Evolutionary conservation across 768 basidiomycete genomes (phyloP).

Genomic region (Xerocomellus chrysenteron): DNA sequence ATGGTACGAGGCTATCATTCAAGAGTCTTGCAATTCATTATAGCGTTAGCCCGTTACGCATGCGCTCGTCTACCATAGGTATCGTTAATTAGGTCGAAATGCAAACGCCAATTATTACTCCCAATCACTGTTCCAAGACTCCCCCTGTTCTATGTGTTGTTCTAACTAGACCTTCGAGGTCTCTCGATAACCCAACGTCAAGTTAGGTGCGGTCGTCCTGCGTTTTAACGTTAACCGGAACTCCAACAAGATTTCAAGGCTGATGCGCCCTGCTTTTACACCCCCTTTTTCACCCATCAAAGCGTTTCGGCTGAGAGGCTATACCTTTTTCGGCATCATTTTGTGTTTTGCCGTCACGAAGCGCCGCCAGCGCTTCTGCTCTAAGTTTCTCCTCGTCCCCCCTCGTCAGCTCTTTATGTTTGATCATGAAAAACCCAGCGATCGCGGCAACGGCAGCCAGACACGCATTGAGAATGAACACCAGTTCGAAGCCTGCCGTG

Average conservation of each 20-base stretch:
- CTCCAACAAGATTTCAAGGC: not conserved
- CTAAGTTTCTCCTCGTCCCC: conserved; percentile 54
- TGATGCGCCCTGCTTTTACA: no score
- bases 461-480: conserved; percentile 62
- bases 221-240: not conserved
- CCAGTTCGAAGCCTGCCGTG: conserved; percentile 52
- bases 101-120: not conserved
- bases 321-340: conserved; percentile 3
- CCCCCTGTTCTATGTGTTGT: not conserved
- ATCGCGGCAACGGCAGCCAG: conserved; percentile 55
- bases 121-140: not conserved
- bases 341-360: not conserved
- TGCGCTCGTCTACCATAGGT: not conserved
- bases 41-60: not conserved
- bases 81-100: not conserved
- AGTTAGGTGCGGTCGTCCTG: not conserved
- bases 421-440: conserved; percentile 57
- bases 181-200: not conserved
- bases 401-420: conserved; percentile 57
- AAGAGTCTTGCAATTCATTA: not conserved
- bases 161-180: not conserved
- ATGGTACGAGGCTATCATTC: not conserved
- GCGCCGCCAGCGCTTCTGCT: conserved; percentile 34
- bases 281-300: not conserved
- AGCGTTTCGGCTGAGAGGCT: not conserved